Base-by-base conservation (phyloP, 352 stramenopile species). In the Phytophthora ohioensis region DNA sequence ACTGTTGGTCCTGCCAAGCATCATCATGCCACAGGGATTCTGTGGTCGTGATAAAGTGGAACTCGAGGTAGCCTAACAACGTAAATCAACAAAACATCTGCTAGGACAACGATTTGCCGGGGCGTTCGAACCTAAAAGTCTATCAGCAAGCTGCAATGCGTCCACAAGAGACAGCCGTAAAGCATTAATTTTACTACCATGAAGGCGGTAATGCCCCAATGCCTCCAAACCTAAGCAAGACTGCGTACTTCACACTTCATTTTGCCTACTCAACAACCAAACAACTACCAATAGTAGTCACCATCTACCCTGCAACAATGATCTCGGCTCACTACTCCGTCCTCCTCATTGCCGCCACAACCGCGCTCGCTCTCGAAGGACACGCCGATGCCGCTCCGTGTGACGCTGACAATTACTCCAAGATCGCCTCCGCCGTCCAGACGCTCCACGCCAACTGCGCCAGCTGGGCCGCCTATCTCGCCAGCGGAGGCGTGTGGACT, bases 391-490 rank as follows among this genome's bases (percentile, higher is more conserved):
- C 56, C 15, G n/a, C 5, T 21, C 1, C 43, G 3, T 64, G 56
- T 32, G 43, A 27, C 10, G 43, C 43, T 17, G 56, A 55, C 32
- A 55, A 55, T 10, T 48, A 64, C 43, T 46, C 43, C 3, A 35
- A 46, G 34, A 34, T 64, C 8, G 30, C 56, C 21, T 21, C 32
- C 7, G 56, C 56, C 5, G 56, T 47, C 13, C 56, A 64, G 21
- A 64, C 56, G 17, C 17, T 54, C 47, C 42, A 58, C 45, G 6
- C 17, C 21, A 64, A 64, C 27, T 69, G 53, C 27, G 45, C 36
- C 30, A 69, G 62, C 45, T 69, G 53, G 62, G 35, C 52, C 1
- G 62, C 62, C 13, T 45, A 69, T 34, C 62, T 69, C 34, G 42
- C 62, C 34, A 69, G 30, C 35, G 62, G 62, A 17, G 62, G 62